phyloP scores from a whole-genome alignment of 257 asterid genomes.

The Prunella vulgaris region DNA sequence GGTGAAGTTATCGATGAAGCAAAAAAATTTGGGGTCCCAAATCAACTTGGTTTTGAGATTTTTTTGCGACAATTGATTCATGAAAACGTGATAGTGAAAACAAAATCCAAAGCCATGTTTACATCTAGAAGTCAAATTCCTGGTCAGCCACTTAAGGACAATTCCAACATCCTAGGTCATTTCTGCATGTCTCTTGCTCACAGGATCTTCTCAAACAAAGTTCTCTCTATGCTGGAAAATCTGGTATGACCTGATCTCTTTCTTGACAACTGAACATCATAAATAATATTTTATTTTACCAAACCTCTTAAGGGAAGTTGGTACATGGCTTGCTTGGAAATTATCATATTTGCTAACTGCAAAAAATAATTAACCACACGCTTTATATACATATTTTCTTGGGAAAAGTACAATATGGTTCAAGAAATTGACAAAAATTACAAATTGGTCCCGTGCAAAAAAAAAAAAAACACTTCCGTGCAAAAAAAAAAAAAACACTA shows the following conservation, averaged over 20 bases:
- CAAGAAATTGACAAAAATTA: too few species aligned
- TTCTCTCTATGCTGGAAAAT: conserved; percentile 64
- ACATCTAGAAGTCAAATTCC: conserved; percentile 45
- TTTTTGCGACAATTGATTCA: conserved; percentile 83
- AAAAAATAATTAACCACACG: too few species aligned
- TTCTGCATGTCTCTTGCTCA: conserved; percentile 91
- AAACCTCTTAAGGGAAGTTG: neutral
- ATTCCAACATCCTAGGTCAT: conserved; percentile 71
- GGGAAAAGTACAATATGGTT: too few species aligned
- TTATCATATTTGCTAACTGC: neutral
- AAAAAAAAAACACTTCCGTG: too few species aligned
- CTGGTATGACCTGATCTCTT: conserved; percentile 51
- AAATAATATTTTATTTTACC: neutral
- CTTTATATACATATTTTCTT: neutral
- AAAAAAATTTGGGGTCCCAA: conserved; percentile 52
- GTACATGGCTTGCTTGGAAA: neutral
- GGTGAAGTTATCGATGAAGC: conserved; percentile 34
- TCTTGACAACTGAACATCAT: conserved; percentile 1
- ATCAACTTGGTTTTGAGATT: conserved; percentile 68
- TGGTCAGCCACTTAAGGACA: conserved; percentile 57
- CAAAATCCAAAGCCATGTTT: conserved; percentile 50
- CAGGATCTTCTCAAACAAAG: conserved; percentile 90
- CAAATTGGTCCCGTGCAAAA: too few species aligned
- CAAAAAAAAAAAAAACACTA: too few species aligned
- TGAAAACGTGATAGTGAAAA: conserved; percentile 80